Evolutionary conservation across 192 early-diverging fungal species (phyloP), one percentile per base, ranked within the genome.

Genomic region (Entomortierella beljakovae): DNA sequence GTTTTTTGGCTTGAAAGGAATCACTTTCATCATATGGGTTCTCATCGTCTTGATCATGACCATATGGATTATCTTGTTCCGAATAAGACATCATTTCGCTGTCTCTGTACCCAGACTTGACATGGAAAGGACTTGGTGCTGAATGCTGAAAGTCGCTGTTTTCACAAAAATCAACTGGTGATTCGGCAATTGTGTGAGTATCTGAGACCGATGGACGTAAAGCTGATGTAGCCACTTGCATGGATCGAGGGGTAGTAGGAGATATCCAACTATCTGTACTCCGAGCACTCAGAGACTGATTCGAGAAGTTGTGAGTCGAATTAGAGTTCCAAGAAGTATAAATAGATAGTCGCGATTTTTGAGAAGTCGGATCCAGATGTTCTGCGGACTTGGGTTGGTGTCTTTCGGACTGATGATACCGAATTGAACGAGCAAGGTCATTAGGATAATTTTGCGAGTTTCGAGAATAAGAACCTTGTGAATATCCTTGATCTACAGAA

Each of bases 221-320:
- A 7, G 52, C 5, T 20, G 67, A 70, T 8, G 25, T 49, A 40
- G 8, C 20, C 8, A 65, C 31, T 7, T 43, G 66, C 15, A 18
- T 16, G n/a, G 75, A 65, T 13, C 75, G 75, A 11, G 75, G 75
- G 15, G 75, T 79, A 0, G 75, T 37, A 37, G 67, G 75, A 28
- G 75, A 79, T 13, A 55, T 40, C 18, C 62, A 26, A 26, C 38
- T 32, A 29, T 55, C 54, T 29, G 54, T 59, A 22, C 64, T 68
- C 9, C 43, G 57, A 18, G 32, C 20, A n/a, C 71, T 51, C 6
- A 53, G 18, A 2, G 52, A 26, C 9, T 38, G 20, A 31, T 28
- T 57, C 3, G 64, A 66, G 15, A 49, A 51, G 10, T 57, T 32
- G 29, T 48, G 66, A 18, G 28, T 20, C 15, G 26, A 0, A 43